Percentiles rank a stretch among this genome's conserved stretches.
Evolutionary conservation across 1,139 yeast genomes (phyloP).

Genomic region (Pichia sp.): DNA sequence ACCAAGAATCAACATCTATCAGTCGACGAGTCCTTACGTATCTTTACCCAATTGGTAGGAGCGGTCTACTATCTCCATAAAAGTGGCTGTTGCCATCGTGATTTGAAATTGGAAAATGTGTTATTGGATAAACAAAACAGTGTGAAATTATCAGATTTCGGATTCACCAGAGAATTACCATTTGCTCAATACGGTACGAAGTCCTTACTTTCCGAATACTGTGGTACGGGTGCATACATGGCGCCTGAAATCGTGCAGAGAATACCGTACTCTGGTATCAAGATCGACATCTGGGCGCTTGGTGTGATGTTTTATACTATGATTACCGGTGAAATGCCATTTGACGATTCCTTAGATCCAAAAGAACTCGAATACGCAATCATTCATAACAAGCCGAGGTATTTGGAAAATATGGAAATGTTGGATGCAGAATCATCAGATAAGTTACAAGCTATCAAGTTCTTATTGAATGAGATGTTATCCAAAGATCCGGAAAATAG

Average conservation of each 20-base stretch:
- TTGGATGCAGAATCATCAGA: slow-evolving; percentile 5
- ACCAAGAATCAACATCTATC: slow-evolving; percentile 56
- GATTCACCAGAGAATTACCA: slow-evolving; percentile 79
- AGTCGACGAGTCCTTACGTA: slow-evolving; percentile 49
- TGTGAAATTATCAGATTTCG: slow-evolving; percentile 87
- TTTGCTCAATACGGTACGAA: slow-evolving; percentile 27
- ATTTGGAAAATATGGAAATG: slow-evolving; percentile 34
- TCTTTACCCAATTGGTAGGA: slow-evolving; percentile 77
- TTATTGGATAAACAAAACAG: slow-evolving; percentile 66
- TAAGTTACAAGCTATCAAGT: slow-evolving; percentile 9
- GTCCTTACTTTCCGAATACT: slow-evolving; percentile 63
- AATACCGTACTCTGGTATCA: slow-evolving; percentile 75
- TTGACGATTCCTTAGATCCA: slow-evolving; percentile 80
- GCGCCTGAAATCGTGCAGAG: slow-evolving; percentile 85
- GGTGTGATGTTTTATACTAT: slow-evolving; percentile 93
- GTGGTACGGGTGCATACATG: slow-evolving; percentile 97
- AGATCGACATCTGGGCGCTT: slow-evolving; percentile 87
- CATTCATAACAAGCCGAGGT: slow-evolving; percentile 62
- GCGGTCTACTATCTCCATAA: slow-evolving; percentile 87
- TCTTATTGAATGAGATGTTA: slow-evolving; percentile 47
- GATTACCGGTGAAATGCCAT: slow-evolving; percentile 87
- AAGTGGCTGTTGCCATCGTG: slow-evolving; percentile 84
- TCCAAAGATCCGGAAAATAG: slow-evolving; percentile 65
- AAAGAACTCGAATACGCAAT: slow-evolving; percentile 59
- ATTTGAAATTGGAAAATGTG: slow-evolving; percentile 83